Evolutionary conservation across 2,329 filamentous ascomycete genomes (phyloP), one percentile per base, ranked within the genome.

Genomic region (Chaetomium sp.): DNA sequence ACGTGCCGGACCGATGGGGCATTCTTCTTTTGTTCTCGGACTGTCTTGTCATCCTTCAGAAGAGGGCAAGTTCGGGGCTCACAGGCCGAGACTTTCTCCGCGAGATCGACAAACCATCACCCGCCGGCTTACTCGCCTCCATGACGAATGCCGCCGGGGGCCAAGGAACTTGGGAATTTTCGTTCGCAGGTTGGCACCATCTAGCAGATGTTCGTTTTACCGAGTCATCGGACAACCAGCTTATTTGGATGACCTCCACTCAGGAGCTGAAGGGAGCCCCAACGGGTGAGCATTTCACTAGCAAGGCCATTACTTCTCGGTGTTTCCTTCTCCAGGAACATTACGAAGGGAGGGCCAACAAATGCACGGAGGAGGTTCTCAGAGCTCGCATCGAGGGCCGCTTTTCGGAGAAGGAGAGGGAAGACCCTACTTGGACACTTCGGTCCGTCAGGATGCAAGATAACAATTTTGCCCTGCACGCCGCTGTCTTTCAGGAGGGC

Each of bases 11-110:
- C 19, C 76, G 76, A 43, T 74, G 81, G 1, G 88, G 89, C 1
- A 84, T 96, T 32, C 79, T 97, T 50, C 74, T 97, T 3, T 76
- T 97, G 2, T 97, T 96, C 66, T 83, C 89, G 2, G 91, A 96
- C 64, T 87, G 82, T 53, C 69, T 96, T 0, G 79, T 95, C 12
- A 74, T 96, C 19, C 72, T 96, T 11, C 86, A 85, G 61, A 95
- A 91, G 69, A 75, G 82, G 34, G 74, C 77, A 3, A 79, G 79
- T 7, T 79, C 79, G 53, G 81, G 79, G 36, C 76, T 84, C 47
- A 87, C 85, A 6, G 89, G 89, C 5, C 85, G 89, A 41, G 88
- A 89, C 55, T 73, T 97, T 52, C 72, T 95, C 53, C 85, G 91
- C 3, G 91, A 96, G 65, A 79, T 96, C 38, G 91, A 96, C 66